Percentiles rank a stretch among this genome's conserved stretches.
Conservation (phyloP, 805 yeast species). For the Wickerhamiella spandovensis region DNA sequence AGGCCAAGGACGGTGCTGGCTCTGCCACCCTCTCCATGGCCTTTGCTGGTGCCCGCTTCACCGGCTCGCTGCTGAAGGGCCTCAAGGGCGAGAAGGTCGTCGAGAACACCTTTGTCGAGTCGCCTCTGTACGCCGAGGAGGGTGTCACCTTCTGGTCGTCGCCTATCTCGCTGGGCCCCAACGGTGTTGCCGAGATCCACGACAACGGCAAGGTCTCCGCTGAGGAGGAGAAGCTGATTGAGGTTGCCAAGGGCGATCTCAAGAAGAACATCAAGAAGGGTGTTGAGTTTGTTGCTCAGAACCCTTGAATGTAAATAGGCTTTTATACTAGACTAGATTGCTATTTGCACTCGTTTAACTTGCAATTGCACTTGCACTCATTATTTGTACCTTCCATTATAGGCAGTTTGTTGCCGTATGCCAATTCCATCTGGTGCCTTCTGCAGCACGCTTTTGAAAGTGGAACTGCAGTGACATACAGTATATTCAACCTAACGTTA, state of each 20-base stretch:
- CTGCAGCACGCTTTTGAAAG: too few relatives aligned
- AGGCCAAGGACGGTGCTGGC: slow-evolving; percentile 89
- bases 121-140: slow-evolving; percentile 69
- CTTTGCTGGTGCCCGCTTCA: slow-evolving; percentile 75
- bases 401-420: too few relatives aligned
- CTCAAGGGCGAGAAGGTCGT: slow-evolving; percentile 30
- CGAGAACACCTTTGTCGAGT: slow-evolving; percentile 48
- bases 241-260: slow-evolving; percentile 72
- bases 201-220: slow-evolving; percentile 58
- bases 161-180: slow-evolving; percentile 81
- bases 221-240: slow-evolving; percentile 76
- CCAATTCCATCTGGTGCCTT: too few relatives aligned
- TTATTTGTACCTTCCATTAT: too few relatives aligned
- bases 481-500: too few relatives aligned
- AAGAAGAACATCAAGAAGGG: slow-evolving; percentile 87
- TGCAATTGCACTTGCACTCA: too few relatives aligned
- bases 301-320: slow-evolving; percentile 20
- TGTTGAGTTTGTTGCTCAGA: slow-evolving; percentile 53
- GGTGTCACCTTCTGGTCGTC: slow-evolving; percentile 97
- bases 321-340: not conserved
- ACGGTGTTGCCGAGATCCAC: slow-evolving; percentile 78
- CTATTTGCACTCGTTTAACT: too few relatives aligned
- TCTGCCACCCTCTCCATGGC: slow-evolving; percentile 96
- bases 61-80: slow-evolving; percentile 39
- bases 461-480: too few relatives aligned